A percentile compares a stretch with the other conserved stretches of the same genome.
Evolutionary conservation across 768 basidiomycete genomes (phyloP).

Genomic region (Tylopilus sp.): DNA sequence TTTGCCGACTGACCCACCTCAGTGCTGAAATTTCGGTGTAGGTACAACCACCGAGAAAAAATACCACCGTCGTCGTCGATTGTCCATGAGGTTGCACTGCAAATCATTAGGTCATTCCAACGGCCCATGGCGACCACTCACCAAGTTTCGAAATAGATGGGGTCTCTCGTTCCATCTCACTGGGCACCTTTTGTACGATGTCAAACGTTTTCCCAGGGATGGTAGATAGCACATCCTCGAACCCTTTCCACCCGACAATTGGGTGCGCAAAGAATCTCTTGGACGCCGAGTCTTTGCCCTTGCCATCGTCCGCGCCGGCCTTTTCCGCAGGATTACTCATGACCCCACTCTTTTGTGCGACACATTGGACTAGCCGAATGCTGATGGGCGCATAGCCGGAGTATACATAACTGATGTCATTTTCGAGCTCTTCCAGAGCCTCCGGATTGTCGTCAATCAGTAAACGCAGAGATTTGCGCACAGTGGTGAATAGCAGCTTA

Average conservation of each 20-base stretch:
- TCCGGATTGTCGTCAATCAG: slow-evolving; percentile 85
- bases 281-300: slow-evolving; percentile 34
- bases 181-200: slow-evolving; percentile 48
- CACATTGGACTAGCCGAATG: slow-evolving; percentile 87
- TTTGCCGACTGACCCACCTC: slow-evolving; percentile 87
- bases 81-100: slow-evolving; percentile 53
- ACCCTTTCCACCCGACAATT: slow-evolving; percentile 95
- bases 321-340: slow-evolving; percentile 73
- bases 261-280: slow-evolving; percentile 81
- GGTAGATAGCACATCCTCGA: slow-evolving; percentile 81
- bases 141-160: slow-evolving; percentile 29
- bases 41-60: slow-evolving; percentile 96
- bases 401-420: slow-evolving; percentile 94
- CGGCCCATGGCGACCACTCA: slow-evolving; percentile 21
- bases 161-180: slow-evolving; percentile 26
- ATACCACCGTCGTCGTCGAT: slow-evolving; percentile 83
- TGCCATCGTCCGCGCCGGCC: slow-evolving; percentile 39
- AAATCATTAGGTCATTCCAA: not conserved
- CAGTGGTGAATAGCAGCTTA: slow-evolving; percentile 67
- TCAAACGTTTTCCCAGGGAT: slow-evolving; percentile 90
- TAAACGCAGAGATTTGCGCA: slow-evolving; percentile 86
- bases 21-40: slow-evolving; percentile 96
- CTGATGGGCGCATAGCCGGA: slow-evolving; percentile 96
- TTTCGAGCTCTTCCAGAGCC: slow-evolving; percentile 76
- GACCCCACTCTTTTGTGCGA: slow-evolving; percentile 88